These are phyloP conservation scores for Saccharomyces hybrid DNA, from an alignment of 1,139 yeast genomes.

Conservation along the genomic window DNA sequence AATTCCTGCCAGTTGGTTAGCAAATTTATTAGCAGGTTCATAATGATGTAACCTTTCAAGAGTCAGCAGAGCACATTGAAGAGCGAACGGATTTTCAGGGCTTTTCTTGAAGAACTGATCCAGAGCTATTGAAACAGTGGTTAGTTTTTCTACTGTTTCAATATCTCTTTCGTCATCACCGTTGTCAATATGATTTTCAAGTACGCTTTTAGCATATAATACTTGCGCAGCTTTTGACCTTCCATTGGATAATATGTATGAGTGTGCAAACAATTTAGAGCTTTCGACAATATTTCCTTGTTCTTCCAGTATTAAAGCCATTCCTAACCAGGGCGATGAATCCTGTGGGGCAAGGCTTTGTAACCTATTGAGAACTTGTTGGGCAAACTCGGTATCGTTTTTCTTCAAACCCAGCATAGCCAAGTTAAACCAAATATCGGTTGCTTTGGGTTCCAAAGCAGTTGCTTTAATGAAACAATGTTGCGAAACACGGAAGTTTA, in stretches of 20 bases:
- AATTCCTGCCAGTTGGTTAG: slow-evolving; percentile 40
- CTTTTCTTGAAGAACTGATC: slow-evolving; percentile 59
- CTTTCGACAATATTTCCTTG: slow-evolving; percentile 51
- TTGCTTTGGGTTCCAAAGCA: slow-evolving; percentile 60
- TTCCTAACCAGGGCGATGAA: slow-evolving; percentile 77
- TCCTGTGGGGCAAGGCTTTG: slow-evolving; percentile 78
- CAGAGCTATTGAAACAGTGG: slow-evolving; percentile 66
- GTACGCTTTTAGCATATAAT: slow-evolving; percentile 56
- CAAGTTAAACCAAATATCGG: slow-evolving; percentile 70
- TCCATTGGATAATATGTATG: slow-evolving; percentile 71
- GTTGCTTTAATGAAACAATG: slow-evolving; percentile 87
- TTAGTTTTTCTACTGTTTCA: slow-evolving; percentile 55
- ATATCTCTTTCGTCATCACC: slow-evolving; percentile 45
- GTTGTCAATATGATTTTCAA: slow-evolving; percentile 37
- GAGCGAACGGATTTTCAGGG: slow-evolving; percentile 59
- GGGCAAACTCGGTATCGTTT: slow-evolving; percentile 67
- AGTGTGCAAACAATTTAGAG: slow-evolving; percentile 60
- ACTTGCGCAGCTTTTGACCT: slow-evolving; percentile 63
- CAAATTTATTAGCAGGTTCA: slow-evolving; percentile 43
- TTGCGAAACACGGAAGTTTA: slow-evolving; percentile 70
- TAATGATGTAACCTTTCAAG: slow-evolving; percentile 68
- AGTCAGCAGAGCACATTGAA: slow-evolving; percentile 49
- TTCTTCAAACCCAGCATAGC: slow-evolving; percentile 67
- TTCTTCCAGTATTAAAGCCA: slow-evolving; percentile 61
- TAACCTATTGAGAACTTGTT: slow-evolving; percentile 63